phyloP scores from a whole-genome alignment of 306 rosid genomes.

The Chamaecrista fasciculata region DNA sequence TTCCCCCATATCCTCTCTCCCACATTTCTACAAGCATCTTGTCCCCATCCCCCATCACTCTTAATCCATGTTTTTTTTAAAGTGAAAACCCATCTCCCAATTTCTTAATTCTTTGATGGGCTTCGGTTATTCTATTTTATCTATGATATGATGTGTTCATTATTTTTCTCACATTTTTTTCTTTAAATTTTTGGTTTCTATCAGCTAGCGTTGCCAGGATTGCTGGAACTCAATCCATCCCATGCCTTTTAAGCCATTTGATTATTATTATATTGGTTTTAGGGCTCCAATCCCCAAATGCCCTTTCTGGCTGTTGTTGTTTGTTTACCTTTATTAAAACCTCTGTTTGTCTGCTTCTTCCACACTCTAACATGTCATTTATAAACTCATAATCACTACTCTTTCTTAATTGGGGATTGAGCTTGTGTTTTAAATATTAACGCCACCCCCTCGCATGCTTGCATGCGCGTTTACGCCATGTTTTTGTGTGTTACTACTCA shows the following conservation, averaged over 20 bases:
- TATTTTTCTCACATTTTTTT: slow-evolving; percentile 14
- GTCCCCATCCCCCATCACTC: slow-evolving; percentile 50
- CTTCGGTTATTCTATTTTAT: neutral
- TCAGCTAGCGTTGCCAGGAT: slow-evolving; percentile 40
- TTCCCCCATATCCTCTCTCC: slow-evolving; percentile 62
- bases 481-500: slow-evolving; percentile 67
- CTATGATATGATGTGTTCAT: no score
- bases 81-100: neutral
- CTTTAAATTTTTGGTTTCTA: no score
- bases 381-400: slow-evolving; percentile 64
- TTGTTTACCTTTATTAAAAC: slow-evolving; percentile 40
- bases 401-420: slow-evolving; percentile 58
- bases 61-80: neutral
- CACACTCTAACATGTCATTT: slow-evolving; percentile 14
- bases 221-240: slow-evolving; percentile 64
- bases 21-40: slow-evolving; percentile 55
- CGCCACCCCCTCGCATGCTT: slow-evolving; percentile 47
- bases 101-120: slow-evolving; percentile 16
- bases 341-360: slow-evolving; percentile 43
- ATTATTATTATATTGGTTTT: slow-evolving; percentile 21
- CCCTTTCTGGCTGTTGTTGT: slow-evolving; percentile 55
- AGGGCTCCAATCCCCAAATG: slow-evolving; percentile 71
- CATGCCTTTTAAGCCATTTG: slow-evolving; percentile 37
- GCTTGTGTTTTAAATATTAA: slow-evolving; percentile 34
- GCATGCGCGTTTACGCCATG: slow-evolving; percentile 82